These are phyloP conservation scores for Fomitopsis serialis DNA, from an alignment of 768 basidiomycete species.

Conservation along the genomic window DNA sequence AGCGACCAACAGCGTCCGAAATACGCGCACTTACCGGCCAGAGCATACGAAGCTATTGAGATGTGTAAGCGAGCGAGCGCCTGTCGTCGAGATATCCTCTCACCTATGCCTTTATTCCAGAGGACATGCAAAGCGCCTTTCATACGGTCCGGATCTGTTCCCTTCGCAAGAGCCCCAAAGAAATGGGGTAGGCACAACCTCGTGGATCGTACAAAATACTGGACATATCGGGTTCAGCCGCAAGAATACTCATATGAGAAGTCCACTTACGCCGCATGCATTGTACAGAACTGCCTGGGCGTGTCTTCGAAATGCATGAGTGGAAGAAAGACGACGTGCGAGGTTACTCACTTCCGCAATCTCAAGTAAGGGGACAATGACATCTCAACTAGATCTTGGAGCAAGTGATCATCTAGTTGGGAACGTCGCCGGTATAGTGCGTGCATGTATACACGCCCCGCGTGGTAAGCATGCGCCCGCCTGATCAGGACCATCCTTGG, in stretches of 20 bases:
- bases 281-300: constrained; percentile 62
- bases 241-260: neutral
- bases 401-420: constrained; percentile 63
- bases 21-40: constrained; percentile 44
- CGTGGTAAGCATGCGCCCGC: constrained; percentile 75
- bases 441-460: constrained; percentile 71
- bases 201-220: constrained; percentile 73
- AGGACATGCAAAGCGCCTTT: constrained; percentile 88
- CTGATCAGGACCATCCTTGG: constrained; percentile 70
- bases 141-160: constrained; percentile 87
- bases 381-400: constrained; percentile 64
- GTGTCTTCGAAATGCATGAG: constrained; percentile 38
- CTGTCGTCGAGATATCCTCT: constrained; percentile 10
- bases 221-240: neutral
- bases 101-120: constrained; percentile 67
- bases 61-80: neutral
- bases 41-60: constrained; percentile 54
- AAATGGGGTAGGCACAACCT: constrained; percentile 56
- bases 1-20: too few relatives aligned
- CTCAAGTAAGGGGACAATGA: constrained; percentile 79
- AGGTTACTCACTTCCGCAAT: constrained; percentile 54
- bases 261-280: constrained; percentile 51
- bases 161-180: constrained; percentile 59
- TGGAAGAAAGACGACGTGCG: neutral
- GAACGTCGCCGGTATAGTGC: constrained; percentile 70